These are phyloP conservation scores for Globisporangium abappressorium DNA, from an alignment of 352 stramenopile genomes.

Conservation along the genomic window DNA sequence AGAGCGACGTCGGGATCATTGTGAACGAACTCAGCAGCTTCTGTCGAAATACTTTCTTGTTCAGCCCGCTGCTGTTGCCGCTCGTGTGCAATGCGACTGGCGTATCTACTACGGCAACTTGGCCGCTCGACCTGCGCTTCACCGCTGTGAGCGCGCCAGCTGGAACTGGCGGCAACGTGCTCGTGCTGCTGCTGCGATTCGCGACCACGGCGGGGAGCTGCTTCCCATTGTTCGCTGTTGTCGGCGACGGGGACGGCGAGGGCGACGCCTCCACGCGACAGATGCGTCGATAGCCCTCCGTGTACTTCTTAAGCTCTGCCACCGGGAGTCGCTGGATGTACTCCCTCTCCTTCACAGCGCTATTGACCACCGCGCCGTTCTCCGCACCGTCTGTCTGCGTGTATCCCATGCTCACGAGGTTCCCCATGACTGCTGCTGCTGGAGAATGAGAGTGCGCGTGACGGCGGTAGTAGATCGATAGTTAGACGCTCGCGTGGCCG, in stretches of 20 bases:
- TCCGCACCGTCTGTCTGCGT: slow-evolving; percentile 14
- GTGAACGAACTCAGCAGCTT: slow-evolving; percentile 77
- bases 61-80: slow-evolving; percentile 23
- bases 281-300: slow-evolving; percentile 69
- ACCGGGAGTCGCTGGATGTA: slow-evolving; percentile 62
- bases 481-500: neutral
- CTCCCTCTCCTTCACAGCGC: slow-evolving; percentile 22
- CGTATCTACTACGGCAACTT: slow-evolving; percentile 6
- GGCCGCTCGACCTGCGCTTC: slow-evolving; percentile 11
- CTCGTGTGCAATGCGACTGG: neutral
- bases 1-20: slow-evolving; percentile 78
- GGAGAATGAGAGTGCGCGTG: neutral
- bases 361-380: slow-evolving; percentile 3
- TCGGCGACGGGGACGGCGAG: slow-evolving; percentile 8
- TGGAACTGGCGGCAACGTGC: neutral
- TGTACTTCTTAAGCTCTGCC: slow-evolving; percentile 61
- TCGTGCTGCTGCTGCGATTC: slow-evolving; percentile 21
- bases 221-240: slow-evolving; percentile 6
- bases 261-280: slow-evolving; percentile 41
- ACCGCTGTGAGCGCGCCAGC: neutral
- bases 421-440: slow-evolving; percentile 49
- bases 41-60: slow-evolving; percentile 77
- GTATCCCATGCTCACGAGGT: slow-evolving; percentile 61
- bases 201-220: neutral
- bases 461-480: neutral